A percentile compares a stretch with the other conserved stretches of the same genome.
Evolutionary conservation across 306 rosid species (phyloP).

Genomic region (Vigna angularis): DNA sequence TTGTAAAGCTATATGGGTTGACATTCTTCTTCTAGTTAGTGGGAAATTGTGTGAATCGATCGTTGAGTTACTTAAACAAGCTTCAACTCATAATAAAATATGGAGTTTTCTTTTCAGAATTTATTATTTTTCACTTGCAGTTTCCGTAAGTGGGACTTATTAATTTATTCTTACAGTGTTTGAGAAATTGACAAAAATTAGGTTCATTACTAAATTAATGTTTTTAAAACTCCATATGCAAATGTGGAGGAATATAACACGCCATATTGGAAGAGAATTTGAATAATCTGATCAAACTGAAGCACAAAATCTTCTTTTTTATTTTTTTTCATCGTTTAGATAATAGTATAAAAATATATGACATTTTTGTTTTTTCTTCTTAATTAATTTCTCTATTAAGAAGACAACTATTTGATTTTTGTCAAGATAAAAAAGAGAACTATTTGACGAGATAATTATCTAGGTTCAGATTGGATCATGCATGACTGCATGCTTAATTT

Average conservation of each 20-base stretch:
- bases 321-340: slow-evolving; percentile 48
- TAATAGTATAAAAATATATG: slow-evolving; percentile 41
- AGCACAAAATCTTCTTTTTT: slow-evolving; percentile 61
- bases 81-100: slow-evolving; percentile 9
- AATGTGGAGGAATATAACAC: slow-evolving; percentile 58
- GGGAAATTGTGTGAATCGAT: not conserved
- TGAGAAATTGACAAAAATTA: slow-evolving; percentile 55
- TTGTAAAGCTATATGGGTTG: not conserved
- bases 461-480: too few relatives aligned
- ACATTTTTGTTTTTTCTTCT: not conserved
- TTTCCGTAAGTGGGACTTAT: not conserved
- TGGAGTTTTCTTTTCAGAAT: not conserved
- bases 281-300: slow-evolving; percentile 69
- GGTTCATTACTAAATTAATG: slow-evolving; percentile 39
- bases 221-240: slow-evolving; percentile 47
- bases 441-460: too few relatives aligned
- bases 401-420: not conserved
- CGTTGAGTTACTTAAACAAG: not conserved
- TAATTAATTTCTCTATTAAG: not conserved
- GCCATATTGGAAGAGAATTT: slow-evolving; percentile 66
- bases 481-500: too few relatives aligned
- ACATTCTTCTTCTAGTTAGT: not conserved
- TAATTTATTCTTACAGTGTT: slow-evolving; percentile 50
- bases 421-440: too few relatives aligned
- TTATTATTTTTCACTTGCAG: not conserved